A percentile compares a stretch with the other conserved stretches of the same genome.
Evolutionary conservation across 2,329 filamentous ascomycete genomes (phyloP).

Genomic region (Neocatenulostroma microsporum): DNA sequence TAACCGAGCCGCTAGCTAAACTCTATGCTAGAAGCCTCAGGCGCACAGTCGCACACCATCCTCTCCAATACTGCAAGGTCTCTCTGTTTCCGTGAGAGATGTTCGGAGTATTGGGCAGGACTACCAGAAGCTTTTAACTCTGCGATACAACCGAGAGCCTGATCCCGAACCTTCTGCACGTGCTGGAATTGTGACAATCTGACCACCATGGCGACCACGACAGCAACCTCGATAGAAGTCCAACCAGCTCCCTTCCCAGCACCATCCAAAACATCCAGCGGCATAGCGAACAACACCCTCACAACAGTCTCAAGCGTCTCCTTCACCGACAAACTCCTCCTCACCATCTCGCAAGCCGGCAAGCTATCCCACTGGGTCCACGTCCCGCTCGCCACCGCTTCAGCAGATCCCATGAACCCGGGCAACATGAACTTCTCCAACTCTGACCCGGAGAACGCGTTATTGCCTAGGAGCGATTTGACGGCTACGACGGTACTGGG

Average conservation of each 20-base stretch:
- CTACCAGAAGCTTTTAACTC: no score
- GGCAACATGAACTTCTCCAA: constrained; percentile 23
- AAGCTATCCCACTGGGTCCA: constrained; percentile 90
- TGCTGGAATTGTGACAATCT: not conserved
- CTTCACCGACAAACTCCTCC: constrained; percentile 84
- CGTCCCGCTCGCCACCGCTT: constrained; percentile 64
- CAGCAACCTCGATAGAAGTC: constrained; percentile 18
- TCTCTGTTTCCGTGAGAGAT: no score
- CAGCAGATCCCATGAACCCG: constrained; percentile 56
- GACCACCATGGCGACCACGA: not conserved
- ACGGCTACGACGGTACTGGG: constrained; percentile 83
- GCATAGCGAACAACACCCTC: constrained; percentile 56
- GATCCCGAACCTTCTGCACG: constrained; percentile 10
- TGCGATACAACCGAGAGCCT: constrained; percentile 1
- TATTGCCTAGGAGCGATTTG: constrained; percentile 71
- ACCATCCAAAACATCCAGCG: constrained; percentile 37
- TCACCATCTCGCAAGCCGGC: constrained; percentile 82
- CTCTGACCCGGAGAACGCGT: constrained; percentile 37
- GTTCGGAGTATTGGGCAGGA: no score
- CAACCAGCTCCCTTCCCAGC: constrained; percentile 51
- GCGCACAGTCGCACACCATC: no score
- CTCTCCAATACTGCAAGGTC: no score
- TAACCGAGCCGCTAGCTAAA: no score
- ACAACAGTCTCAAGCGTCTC: constrained; percentile 66
- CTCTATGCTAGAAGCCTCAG: no score